phyloP scores from a whole-genome alignment of 805 yeast species.

The Yarrowia bubula region DNA sequence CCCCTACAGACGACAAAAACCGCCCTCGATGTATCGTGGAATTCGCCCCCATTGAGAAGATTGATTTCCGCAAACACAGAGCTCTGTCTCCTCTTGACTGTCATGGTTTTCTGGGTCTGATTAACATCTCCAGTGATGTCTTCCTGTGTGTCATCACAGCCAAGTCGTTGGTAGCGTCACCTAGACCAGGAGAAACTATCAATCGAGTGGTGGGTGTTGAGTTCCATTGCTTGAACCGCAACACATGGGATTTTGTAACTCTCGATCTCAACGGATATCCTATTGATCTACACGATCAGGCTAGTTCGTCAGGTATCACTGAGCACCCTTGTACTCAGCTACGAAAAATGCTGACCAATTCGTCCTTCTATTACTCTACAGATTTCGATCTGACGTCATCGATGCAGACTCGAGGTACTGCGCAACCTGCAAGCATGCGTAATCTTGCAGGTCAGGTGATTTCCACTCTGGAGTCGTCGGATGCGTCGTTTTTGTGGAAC shows the following conservation, averaged over 20 bases:
- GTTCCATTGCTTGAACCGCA: slow-evolving; percentile 68
- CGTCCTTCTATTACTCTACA: slow-evolving; percentile 88
- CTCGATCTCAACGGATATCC: slow-evolving; percentile 70
- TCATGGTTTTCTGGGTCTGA: slow-evolving; percentile 68
- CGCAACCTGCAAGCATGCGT: neutral
- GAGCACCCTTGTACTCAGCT: slow-evolving; percentile 84
- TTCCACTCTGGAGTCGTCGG: slow-evolving; percentile 49
- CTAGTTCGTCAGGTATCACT: slow-evolving; percentile 32
- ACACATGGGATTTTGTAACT: slow-evolving; percentile 77
- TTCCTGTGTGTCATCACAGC: slow-evolving; percentile 80
- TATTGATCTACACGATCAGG: slow-evolving; percentile 42
- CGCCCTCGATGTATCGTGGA: slow-evolving; percentile 45
- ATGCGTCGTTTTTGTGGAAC: slow-evolving; percentile 95
- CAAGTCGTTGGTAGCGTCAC: slow-evolving; percentile 73
- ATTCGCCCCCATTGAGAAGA: slow-evolving; percentile 42
- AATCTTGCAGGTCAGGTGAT: slow-evolving; percentile 14
- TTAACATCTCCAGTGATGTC: slow-evolving; percentile 62
- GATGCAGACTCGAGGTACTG: slow-evolving; percentile 50
- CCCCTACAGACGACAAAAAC: slow-evolving; percentile 27
- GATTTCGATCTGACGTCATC: slow-evolving; percentile 91
- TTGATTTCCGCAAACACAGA: slow-evolving; percentile 43
- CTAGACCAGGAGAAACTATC: slow-evolving; percentile 74
- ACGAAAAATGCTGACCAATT: slow-evolving; percentile 73
- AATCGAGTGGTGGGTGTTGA: slow-evolving; percentile 82
- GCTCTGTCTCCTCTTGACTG: slow-evolving; percentile 45